A percentile compares a stretch with the other conserved stretches of the same genome.
These are phyloP conservation scores for Monosporascus cannonballus DNA, from an alignment of 2,329 filamentous ascomycete genomes.

Conservation along the genomic window DNA sequence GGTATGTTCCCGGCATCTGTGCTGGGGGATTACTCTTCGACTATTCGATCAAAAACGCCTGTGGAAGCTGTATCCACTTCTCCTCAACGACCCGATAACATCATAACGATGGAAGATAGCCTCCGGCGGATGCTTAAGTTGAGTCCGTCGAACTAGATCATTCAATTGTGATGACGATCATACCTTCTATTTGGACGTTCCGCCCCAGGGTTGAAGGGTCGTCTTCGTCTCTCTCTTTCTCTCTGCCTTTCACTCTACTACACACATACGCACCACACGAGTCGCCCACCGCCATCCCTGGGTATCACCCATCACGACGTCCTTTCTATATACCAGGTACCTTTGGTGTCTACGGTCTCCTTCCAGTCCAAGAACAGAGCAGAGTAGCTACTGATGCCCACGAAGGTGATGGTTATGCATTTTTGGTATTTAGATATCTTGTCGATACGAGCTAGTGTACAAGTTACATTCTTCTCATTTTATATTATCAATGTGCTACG, in stretches of 20 bases:
- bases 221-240: not conserved
- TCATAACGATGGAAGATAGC: constrained; percentile 47
- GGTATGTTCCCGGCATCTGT: constrained; percentile 22
- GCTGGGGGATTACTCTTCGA: constrained; percentile 12
- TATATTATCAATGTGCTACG: constrained; percentile 22
- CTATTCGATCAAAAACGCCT: constrained; percentile 5
- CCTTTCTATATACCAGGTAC: not conserved
- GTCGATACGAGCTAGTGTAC: constrained; percentile 12
- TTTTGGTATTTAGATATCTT: constrained; percentile 21
- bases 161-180: constrained; percentile 1
- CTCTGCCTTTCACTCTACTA: not conserved
- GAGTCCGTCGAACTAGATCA: constrained; percentile 13
- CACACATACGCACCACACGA: not conserved
- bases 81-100: constrained; percentile 26
- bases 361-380: constrained; percentile 13
- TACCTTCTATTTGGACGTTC: constrained; percentile 4
- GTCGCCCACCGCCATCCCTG: not conserved
- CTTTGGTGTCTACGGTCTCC: constrained; percentile 3
- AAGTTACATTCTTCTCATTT: constrained; percentile 16
- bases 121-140: constrained; percentile 47
- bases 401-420: constrained; percentile 20
- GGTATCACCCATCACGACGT: not conserved
- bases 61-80: constrained; percentile 7
- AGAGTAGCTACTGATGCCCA: constrained; percentile 16
- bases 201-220: constrained; percentile 14